A percentile compares a stretch with the other conserved stretches of the same genome.
These are phyloP conservation scores for Kurtzmaniella fragi DNA, from an alignment of 805 yeast genomes.

Conservation along the genomic window DNA sequence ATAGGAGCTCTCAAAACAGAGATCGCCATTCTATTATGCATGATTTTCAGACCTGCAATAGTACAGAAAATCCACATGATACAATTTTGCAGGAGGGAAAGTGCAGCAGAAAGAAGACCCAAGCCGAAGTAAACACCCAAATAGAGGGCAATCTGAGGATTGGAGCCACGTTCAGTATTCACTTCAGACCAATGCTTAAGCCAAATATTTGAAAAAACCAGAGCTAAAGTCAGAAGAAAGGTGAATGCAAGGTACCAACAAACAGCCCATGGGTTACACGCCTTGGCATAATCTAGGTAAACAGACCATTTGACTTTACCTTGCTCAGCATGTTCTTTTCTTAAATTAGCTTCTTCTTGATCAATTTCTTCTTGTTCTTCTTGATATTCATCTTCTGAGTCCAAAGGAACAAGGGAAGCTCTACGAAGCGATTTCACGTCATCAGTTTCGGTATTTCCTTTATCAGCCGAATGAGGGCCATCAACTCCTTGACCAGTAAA, in stretches of 20 bases:
- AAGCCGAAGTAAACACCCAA: constrained; percentile 70
- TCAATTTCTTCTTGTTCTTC: constrained; percentile 29
- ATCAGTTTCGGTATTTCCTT: constrained; percentile 22
- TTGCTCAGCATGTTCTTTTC: constrained; percentile 81
- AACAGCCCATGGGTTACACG: constrained; percentile 74
- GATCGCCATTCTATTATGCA: constrained; percentile 72
- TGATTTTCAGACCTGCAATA: constrained; percentile 69
- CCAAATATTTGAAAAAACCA: constrained; percentile 82
- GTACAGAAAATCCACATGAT: constrained; percentile 78
- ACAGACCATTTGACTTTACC: constrained; percentile 91
- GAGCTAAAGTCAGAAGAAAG: constrained; percentile 52
- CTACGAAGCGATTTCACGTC: constrained; percentile 40
- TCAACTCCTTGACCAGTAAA: constrained; percentile 21
- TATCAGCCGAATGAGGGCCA: constrained; percentile 22
- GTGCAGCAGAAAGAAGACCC: constrained; percentile 63
- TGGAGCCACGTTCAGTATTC: constrained; percentile 61
- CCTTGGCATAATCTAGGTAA: constrained; percentile 76
- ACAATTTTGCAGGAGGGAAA: constrained; percentile 60
- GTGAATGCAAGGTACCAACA: constrained; percentile 50
- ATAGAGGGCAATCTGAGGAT: constrained; percentile 67
- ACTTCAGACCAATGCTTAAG: constrained; percentile 96
- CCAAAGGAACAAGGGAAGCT: constrained; percentile 55
- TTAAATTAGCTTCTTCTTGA: constrained; percentile 33
- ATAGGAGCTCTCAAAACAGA: constrained; percentile 83
- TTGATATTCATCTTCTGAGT: constrained; percentile 25